These are phyloP conservation scores for Xylaria sp. DNA, from an alignment of 2,329 filamentous ascomycete genomes.

Conservation along the genomic window DNA sequence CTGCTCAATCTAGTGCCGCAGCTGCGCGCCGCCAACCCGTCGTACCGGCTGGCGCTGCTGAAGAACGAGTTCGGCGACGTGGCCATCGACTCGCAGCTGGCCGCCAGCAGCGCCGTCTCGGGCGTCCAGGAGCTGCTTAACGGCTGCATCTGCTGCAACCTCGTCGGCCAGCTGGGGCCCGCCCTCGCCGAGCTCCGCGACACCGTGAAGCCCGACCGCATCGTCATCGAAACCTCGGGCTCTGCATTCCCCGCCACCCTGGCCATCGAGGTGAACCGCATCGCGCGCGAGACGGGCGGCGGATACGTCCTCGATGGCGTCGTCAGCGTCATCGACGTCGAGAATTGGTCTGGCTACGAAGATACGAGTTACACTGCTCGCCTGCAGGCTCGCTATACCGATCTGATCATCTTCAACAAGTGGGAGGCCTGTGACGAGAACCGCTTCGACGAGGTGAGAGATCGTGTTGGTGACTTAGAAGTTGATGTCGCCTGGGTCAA, in stretches of 20 bases:
- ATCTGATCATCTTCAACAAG: constrained; percentile 92
- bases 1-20: constrained; percentile 95
- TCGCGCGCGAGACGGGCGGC: constrained; percentile 73
- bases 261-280: constrained; percentile 87
- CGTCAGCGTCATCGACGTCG: constrained; percentile 88
- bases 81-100: constrained; percentile 91
- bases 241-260: constrained; percentile 89
- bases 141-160: constrained; percentile 98
- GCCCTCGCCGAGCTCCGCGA: constrained; percentile 79
- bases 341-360: constrained; percentile 94
- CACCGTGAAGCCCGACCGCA: constrained; percentile 74
- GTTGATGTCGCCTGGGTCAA: constrained; percentile 85
- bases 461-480: constrained; percentile 82
- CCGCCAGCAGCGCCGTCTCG: constrained; percentile 81
- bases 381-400: constrained; percentile 88
- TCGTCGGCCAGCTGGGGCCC: constrained; percentile 87
- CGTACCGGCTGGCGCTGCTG: constrained; percentile 89
- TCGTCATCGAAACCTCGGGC: constrained; percentile 93
- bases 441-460: constrained; percentile 79
- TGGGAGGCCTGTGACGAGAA: constrained; percentile 82
- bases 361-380: constrained; percentile 90
- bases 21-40: constrained; percentile 74
- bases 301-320: constrained; percentile 85
- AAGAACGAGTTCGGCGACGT: constrained; percentile 99
- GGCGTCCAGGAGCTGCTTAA: constrained; percentile 94